Evolutionary conservation across 345 rosid species (phyloP).

Genomic region (Salix brachista): DNA sequence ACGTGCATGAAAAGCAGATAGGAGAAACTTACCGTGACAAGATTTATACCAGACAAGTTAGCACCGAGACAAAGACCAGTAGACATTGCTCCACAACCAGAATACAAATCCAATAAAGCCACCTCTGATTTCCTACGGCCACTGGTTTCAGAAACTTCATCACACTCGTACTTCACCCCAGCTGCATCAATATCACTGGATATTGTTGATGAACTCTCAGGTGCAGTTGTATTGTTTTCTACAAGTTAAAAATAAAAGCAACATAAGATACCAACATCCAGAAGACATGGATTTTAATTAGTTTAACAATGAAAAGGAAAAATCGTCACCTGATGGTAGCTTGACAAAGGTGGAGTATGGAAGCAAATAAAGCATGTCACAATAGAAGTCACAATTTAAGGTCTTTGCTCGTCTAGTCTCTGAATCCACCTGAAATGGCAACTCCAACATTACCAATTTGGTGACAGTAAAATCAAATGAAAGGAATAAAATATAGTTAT

Average conservation of each 20-base stretch:
- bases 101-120: constrained; percentile 60
- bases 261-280: background rate
- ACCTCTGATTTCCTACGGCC: constrained; percentile 21
- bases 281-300: background rate
- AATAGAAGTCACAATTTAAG: constrained; percentile 48
- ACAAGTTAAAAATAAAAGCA: background rate
- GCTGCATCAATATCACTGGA: constrained; percentile 37
- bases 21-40: constrained; percentile 48
- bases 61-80: constrained; percentile 80
- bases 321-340: constrained; percentile 31
- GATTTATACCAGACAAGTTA: constrained; percentile 42
- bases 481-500: background rate
- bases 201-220: constrained; percentile 50
- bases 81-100: constrained; percentile 92
- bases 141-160: constrained; percentile 12
- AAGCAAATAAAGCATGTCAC: constrained; percentile 48
- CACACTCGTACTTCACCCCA: constrained; percentile 6
- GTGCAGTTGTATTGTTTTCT: constrained; percentile 30
- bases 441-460: background rate
- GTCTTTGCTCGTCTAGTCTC: constrained; percentile 24
- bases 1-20: background rate
- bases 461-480: background rate
- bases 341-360: constrained; percentile 50
- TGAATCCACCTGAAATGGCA: constrained; percentile 38
- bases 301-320: background rate